These are phyloP conservation scores for Lanmaoa pseudosensibilis DNA, from an alignment of 768 basidiomycete genomes.

Conservation along the genomic window DNA sequence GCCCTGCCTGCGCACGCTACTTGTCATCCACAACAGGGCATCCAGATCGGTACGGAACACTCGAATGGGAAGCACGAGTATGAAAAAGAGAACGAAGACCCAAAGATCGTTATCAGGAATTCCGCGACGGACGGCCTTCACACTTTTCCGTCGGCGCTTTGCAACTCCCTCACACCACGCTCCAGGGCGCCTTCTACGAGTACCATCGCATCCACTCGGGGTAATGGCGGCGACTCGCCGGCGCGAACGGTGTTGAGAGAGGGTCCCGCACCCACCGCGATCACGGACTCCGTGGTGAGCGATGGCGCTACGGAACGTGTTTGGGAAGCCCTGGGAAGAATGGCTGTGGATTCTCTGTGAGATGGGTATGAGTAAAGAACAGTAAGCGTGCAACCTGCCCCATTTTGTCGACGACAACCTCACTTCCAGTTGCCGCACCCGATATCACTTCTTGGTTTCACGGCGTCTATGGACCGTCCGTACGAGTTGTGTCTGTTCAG, in stretches of 20 bases:
- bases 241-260: neutral
- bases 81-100: constrained; percentile 7
- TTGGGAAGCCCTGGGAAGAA: constrained; percentile 25
- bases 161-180: constrained; percentile 12
- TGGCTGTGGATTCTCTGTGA: constrained; percentile 22
- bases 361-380: neutral
- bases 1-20: neutral
- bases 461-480: neutral
- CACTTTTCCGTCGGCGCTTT: constrained; percentile 11
- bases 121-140: neutral
- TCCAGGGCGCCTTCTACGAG: constrained; percentile 26
- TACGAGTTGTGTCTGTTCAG: neutral
- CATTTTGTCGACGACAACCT: neutral
- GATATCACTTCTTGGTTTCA: neutral
- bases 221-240: neutral
- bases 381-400: neutral
- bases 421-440: neutral
- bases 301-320: constrained; percentile 12
- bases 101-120: neutral
- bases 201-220: constrained; percentile 15
- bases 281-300: neutral
- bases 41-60: neutral
- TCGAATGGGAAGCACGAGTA: neutral
- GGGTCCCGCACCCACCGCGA: neutral
- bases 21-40: neutral